These are phyloP conservation scores for Aspergillus panamensis DNA, from an alignment of 495 filamentous ascomycete genomes.

Conservation along the genomic window DNA sequence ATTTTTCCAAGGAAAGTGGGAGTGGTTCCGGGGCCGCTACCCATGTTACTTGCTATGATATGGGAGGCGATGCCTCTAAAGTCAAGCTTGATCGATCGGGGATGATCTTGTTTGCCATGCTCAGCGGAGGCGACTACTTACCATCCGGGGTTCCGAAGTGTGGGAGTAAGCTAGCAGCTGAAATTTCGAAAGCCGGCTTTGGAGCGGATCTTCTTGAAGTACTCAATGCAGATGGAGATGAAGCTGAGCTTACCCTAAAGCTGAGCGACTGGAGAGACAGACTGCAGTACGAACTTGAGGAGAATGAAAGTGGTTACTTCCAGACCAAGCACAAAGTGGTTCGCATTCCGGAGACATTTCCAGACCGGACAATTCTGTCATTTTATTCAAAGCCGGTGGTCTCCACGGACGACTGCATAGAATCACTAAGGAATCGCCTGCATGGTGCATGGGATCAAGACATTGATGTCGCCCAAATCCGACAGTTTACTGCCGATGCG, in stretches of 20 bases:
- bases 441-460: constrained; percentile 58
- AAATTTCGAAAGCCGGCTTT: constrained; percentile 87
- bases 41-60: constrained; percentile 76
- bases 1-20: constrained; percentile 73
- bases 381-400: constrained; percentile 86
- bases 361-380: constrained; percentile 69
- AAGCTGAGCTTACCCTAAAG: constrained; percentile 41
- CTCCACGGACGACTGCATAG: constrained; percentile 58
- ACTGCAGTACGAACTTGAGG: constrained; percentile 69
- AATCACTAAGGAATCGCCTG: constrained; percentile 45
- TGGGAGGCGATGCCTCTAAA: constrained; percentile 38
- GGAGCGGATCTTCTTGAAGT: constrained; percentile 69
- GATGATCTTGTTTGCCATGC: constrained; percentile 92
- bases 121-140: constrained; percentile 94
- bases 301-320: constrained; percentile 84
- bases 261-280: constrained; percentile 70
- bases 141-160: constrained; percentile 86
- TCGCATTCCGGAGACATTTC: constrained; percentile 76
- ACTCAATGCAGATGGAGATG: constrained; percentile 44
- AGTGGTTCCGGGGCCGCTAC: constrained; percentile 66
- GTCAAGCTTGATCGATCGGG: constrained; percentile 71
- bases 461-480: constrained; percentile 64
- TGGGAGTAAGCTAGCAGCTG: constrained; percentile 80
- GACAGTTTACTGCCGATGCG: constrained; percentile 68
- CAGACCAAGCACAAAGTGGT: constrained; percentile 67